Conservation (phyloP, 257 asterid genomes). For the Solanum arcanum region DNA sequence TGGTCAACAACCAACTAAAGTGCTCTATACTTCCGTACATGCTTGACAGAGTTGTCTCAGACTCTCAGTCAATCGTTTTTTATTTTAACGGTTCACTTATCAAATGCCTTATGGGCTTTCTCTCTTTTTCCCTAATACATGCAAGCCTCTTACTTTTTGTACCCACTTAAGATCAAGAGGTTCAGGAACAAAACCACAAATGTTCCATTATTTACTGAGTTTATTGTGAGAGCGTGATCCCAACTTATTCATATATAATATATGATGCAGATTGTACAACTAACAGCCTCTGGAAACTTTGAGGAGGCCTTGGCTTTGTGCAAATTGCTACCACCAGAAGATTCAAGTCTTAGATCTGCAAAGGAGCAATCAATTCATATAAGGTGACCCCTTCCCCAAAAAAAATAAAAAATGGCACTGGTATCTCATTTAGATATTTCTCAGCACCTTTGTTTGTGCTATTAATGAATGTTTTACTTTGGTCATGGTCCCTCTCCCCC, state of each 20-base stretch:
- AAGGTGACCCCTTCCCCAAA: conserved; percentile 29
- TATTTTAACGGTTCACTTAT: neutral
- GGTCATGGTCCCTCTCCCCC: neutral
- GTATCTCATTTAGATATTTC: neutral
- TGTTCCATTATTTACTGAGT: neutral
- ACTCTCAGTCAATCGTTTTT: neutral
- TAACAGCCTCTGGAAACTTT: conserved; percentile 95
- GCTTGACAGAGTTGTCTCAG: neutral
- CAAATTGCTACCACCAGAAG: conserved; percentile 95
- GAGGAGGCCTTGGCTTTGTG: conserved; percentile 98
- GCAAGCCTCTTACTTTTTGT: neutral
- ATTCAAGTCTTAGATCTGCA: conserved; percentile 87
- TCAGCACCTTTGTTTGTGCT: neutral
- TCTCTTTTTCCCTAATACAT: neutral
- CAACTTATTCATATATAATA: conserved; percentile 10
- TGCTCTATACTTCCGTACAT: neutral
- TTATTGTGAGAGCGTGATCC: neutral
- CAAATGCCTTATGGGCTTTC: neutral
- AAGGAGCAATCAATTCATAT: conserved; percentile 98
- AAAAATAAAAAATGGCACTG: too few relatives aligned
- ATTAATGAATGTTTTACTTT: neutral
- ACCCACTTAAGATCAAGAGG: neutral
- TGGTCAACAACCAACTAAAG: neutral
- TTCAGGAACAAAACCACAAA: neutral
- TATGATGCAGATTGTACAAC: conserved; percentile 77